These are phyloP conservation scores for Closterium sp. DNA, from an alignment of 139 green algal species.

Conservation along the genomic window DNA sequence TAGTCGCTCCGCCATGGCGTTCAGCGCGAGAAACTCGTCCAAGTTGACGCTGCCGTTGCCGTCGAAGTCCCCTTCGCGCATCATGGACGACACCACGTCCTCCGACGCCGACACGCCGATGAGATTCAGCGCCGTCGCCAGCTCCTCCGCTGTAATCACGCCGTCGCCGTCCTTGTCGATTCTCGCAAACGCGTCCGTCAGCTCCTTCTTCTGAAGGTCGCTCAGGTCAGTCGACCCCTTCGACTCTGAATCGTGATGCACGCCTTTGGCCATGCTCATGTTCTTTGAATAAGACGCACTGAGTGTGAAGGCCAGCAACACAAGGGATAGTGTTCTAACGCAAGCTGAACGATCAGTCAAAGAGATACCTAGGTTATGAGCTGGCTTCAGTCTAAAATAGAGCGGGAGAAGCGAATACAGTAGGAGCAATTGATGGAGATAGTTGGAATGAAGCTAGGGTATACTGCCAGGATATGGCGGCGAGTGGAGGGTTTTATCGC, in stretches of 20 bases:
- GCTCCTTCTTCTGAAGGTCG: neutral
- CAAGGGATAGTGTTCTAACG: too few relatives aligned
- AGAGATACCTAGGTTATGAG: too few relatives aligned
- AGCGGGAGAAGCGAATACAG: too few relatives aligned
- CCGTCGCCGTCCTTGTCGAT: slow-evolving; percentile 19
- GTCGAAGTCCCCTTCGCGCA: slow-evolving; percentile 42
- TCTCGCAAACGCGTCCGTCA: neutral
- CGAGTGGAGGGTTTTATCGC: neutral
- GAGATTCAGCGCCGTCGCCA: neutral
- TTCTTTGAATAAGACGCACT: neutral
- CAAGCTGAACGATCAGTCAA: too few relatives aligned
- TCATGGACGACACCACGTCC: slow-evolving; percentile 40
- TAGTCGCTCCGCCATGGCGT: slow-evolving; percentile 1
- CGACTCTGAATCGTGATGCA: neutral
- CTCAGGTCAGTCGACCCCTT: neutral
- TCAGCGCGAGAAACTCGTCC: slow-evolving; percentile 50
- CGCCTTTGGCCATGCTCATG: neutral
- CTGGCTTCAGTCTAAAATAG: too few relatives aligned
- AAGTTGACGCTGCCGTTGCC: slow-evolving; percentile 45
- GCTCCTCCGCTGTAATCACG: slow-evolving; percentile 5
- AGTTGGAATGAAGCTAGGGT: neutral
- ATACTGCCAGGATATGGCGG: neutral
- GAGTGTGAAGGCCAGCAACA: neutral
- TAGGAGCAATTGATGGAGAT: neutral
- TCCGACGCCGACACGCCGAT: slow-evolving; percentile 3